Conservation (phyloP, 1,284 basidiomycete genomes). For the Phylloporus gajari region DNA sequence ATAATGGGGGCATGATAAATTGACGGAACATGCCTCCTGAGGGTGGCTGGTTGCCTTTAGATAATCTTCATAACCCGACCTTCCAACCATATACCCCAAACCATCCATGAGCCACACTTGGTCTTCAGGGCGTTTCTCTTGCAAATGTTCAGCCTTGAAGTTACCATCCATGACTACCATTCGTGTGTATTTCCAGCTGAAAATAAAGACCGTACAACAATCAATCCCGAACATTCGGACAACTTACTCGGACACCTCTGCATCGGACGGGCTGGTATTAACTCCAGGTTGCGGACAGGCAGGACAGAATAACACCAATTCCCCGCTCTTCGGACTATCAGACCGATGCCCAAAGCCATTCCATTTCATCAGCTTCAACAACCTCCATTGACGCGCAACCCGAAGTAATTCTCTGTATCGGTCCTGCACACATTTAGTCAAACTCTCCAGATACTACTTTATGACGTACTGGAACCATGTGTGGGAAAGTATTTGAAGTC, state of each 20-base stretch:
- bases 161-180: background rate
- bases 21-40: background rate
- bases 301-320: background rate
- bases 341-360: background rate
- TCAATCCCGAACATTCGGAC: no score
- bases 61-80: background rate
- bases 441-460: background rate
- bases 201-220: no score
- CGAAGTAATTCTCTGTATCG: background rate
- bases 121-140: background rate
- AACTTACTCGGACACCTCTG: background rate
- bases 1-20: no score
- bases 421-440: background rate
- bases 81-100: constrained; percentile 7
- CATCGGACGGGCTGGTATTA: background rate
- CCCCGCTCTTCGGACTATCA: background rate
- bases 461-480: background rate
- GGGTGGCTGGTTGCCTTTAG: background rate
- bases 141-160: constrained; percentile 1
- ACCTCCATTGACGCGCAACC: background rate
- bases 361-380: background rate
- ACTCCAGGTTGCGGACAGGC: background rate
- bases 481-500: background rate
- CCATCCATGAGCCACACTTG: constrained; percentile 22
- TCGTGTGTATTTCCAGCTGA: no score